phyloP scores from a whole-genome alignment of 495 filamentous ascomycete species.

The Aspergillus egyptiacus region DNA sequence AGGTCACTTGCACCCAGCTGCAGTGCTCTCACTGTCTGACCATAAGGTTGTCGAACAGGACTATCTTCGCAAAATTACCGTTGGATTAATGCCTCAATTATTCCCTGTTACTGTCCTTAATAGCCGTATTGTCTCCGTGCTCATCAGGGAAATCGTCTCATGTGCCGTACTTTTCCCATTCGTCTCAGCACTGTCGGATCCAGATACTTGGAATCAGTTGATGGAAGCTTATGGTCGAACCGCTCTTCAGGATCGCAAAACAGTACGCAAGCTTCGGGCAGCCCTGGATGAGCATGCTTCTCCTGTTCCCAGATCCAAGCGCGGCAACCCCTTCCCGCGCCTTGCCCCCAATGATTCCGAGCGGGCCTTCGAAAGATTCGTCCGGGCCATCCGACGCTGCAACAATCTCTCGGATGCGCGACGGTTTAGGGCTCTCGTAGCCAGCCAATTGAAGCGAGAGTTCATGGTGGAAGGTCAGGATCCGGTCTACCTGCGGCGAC shows the following conservation, averaged over 20 bases:
- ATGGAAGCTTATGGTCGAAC: constrained; percentile 85
- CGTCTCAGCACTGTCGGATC: constrained; percentile 54
- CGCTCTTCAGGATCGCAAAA: constrained; percentile 91
- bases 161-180: constrained; percentile 40
- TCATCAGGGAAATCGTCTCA: constrained; percentile 80
- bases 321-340: constrained; percentile 60
- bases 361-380: constrained; percentile 87
- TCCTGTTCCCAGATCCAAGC: constrained; percentile 62
- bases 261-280: constrained; percentile 86
- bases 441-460: constrained; percentile 88
- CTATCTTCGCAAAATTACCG: constrained; percentile 67
- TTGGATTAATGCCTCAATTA: constrained; percentile 64
- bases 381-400: constrained; percentile 80
- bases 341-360: constrained; percentile 70
- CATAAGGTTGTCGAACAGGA: constrained; percentile 79
- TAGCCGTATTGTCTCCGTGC: constrained; percentile 69
- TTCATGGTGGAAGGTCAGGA: constrained; percentile 72
- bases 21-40: constrained; percentile 73
- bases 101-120: constrained; percentile 67
- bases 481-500: constrained; percentile 72
- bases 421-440: constrained; percentile 82
- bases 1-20: constrained; percentile 84
- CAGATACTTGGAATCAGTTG: constrained; percentile 94
- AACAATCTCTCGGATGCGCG: constrained; percentile 93
- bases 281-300: constrained; percentile 94